These are phyloP conservation scores for Schwanniomyces yamadae DNA, from an alignment of 805 yeast genomes.

Conservation along the genomic window DNA sequence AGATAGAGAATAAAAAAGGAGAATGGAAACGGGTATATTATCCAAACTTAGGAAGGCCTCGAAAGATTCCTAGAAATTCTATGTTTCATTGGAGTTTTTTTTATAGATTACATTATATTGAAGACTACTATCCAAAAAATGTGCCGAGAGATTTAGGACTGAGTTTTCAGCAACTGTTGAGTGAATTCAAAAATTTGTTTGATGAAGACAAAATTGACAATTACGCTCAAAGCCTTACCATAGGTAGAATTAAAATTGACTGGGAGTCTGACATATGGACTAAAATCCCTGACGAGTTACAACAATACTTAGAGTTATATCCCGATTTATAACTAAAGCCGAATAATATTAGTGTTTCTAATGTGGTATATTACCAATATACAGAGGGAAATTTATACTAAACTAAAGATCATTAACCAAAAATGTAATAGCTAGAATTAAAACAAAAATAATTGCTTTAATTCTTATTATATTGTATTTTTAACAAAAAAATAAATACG, in stretches of 20 bases:
- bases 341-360: slow-evolving; percentile 3
- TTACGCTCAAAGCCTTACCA: slow-evolving; percentile 12
- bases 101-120: slow-evolving; percentile 51
- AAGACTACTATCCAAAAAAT: slow-evolving; percentile 44
- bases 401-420: slow-evolving; percentile 7
- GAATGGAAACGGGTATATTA: slow-evolving; percentile 49
- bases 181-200: slow-evolving; percentile 8
- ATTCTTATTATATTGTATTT: slow-evolving; percentile 1
- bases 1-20: slow-evolving; percentile 46
- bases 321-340: slow-evolving; percentile 8
- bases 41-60: slow-evolving; percentile 57
- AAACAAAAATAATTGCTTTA: background rate
- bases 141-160: slow-evolving; percentile 19
- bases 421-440: slow-evolving; percentile 4
- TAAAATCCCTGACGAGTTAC: slow-evolving; percentile 33
- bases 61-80: slow-evolving; percentile 49
- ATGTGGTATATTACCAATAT: slow-evolving; percentile 16
- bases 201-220: slow-evolving; percentile 8
- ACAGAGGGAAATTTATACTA: slow-evolving; percentile 8
- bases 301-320: slow-evolving; percentile 11
- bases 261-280: slow-evolving; percentile 26
- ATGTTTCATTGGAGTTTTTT: slow-evolving; percentile 63
- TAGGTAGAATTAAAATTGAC: slow-evolving; percentile 16
- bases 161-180: slow-evolving; percentile 20
- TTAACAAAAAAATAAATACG: slow-evolving; percentile 5